Evolutionary conservation across 192 early-diverging fungal genomes (phyloP).

Genomic region (Geranomyces variabilis): DNA sequence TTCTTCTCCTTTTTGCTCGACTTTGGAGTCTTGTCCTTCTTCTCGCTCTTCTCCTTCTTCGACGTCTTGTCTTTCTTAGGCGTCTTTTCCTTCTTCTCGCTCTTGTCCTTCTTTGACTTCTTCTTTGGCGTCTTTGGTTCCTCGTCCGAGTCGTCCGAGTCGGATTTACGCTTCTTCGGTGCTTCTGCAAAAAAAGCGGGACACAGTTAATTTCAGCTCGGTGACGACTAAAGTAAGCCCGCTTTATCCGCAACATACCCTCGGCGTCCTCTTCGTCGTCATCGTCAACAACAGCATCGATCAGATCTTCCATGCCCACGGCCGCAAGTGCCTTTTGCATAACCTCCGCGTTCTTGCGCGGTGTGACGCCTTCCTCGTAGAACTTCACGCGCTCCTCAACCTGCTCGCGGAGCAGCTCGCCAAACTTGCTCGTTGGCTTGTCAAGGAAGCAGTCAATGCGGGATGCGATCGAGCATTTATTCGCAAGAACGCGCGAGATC

Average conservation of each 20-base stretch:
- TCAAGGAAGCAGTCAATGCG: slow-evolving; percentile 95
- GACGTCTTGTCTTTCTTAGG: slow-evolving; percentile 54
- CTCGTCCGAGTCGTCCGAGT: slow-evolving; percentile 49
- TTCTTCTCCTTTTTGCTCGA: slow-evolving; percentile 37
- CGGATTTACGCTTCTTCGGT: slow-evolving; percentile 46
- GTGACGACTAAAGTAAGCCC: slow-evolving; percentile 8
- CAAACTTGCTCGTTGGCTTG: slow-evolving; percentile 84
- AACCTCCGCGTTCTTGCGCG: slow-evolving; percentile 89
- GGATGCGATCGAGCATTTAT: slow-evolving; percentile 96
- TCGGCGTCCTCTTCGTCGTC: slow-evolving; percentile 45
- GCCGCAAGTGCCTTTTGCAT: slow-evolving; percentile 77
- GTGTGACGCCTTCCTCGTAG: slow-evolving; percentile 87
- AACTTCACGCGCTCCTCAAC: slow-evolving; percentile 96
- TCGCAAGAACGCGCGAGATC: slow-evolving; percentile 97
- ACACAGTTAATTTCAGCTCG: neutral
- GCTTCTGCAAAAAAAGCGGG: slow-evolving; percentile 23
- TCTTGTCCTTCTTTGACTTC: slow-evolving; percentile 48
- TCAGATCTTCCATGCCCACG: slow-evolving; percentile 56
- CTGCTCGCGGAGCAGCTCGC: slow-evolving; percentile 89
- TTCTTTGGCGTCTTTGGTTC: slow-evolving; percentile 47
- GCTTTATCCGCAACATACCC: slow-evolving; percentile 33
- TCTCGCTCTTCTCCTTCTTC: slow-evolving; percentile 46
- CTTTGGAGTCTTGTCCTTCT: slow-evolving; percentile 25
- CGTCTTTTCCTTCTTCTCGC: slow-evolving; percentile 47
- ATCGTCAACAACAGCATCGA: slow-evolving; percentile 66